These are phyloP conservation scores for Coniferiporia sulphurascens DNA, from an alignment of 1,284 basidiomycete species.

Conservation along the genomic window DNA sequence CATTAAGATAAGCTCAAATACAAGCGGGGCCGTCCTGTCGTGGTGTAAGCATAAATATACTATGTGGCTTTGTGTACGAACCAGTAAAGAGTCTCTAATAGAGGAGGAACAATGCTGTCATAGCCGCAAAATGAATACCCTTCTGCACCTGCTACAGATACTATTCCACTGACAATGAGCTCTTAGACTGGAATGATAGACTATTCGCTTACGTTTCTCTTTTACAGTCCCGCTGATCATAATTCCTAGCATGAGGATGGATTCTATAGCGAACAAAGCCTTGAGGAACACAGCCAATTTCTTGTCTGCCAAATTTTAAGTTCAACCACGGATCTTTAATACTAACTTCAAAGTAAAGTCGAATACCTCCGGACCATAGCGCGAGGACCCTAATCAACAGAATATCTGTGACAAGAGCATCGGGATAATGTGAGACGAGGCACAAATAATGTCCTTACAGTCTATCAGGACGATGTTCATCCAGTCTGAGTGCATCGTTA, in stretches of 20 bases:
- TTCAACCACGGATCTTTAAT: not conserved
- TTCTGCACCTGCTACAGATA: not conserved
- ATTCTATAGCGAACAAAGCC: not conserved
- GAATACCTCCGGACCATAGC: not conserved
- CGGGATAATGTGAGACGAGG: not conserved
- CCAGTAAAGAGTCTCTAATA: not conserved
- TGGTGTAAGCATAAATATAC: too few relatives aligned
- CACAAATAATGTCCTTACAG: not conserved
- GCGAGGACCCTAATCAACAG: slow-evolving; percentile 8
- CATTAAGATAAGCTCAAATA: slow-evolving; percentile 2
- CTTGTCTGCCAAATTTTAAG: not conserved
- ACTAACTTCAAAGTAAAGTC: not conserved
- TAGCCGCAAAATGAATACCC: not conserved
- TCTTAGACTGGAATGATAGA: not conserved
- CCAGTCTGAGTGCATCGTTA: not conserved
- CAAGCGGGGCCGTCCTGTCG: slow-evolving; percentile 1
- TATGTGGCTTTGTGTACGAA: not conserved
- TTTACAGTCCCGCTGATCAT: not conserved
- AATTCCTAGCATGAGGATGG: not conserved
- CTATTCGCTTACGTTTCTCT: not conserved
- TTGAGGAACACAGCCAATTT: not conserved
- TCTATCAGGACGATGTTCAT: slow-evolving; percentile 5
- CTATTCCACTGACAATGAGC: not conserved
- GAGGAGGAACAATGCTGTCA: not conserved
- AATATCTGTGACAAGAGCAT: not conserved